Evolutionary conservation across 1,284 basidiomycete genomes (phyloP).

Genomic region (Sporisorium iseilematis-ciliati): DNA sequence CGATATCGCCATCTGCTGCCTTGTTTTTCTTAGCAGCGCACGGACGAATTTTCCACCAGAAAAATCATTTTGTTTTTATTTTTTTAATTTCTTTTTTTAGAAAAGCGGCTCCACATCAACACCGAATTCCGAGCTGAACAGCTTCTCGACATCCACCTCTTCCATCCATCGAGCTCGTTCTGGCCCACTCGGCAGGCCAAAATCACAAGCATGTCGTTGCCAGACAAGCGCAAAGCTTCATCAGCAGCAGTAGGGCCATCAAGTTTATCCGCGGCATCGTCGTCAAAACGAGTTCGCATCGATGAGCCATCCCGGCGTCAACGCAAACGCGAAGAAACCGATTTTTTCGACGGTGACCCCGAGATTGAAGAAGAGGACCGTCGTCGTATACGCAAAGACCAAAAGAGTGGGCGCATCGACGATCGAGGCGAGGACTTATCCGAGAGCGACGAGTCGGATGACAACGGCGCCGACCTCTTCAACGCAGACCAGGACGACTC

Average conservation of each 20-base stretch:
- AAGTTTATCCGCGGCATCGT: constrained; percentile 3
- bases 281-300: constrained; percentile 42
- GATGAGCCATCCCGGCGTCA: constrained; percentile 28
- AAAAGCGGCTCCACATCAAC: constrained; percentile 21
- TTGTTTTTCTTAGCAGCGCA: constrained; percentile 17
- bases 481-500: constrained; percentile 79
- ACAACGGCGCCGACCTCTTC: constrained; percentile 24
- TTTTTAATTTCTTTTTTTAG: neutral
- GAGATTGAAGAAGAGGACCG: constrained; percentile 63
- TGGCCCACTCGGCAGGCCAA: neutral
- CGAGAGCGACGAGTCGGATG: constrained; percentile 75
- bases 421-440: constrained; percentile 85
- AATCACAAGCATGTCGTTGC: constrained; percentile 25
- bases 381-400: constrained; percentile 52
- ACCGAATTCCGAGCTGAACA: constrained; percentile 28
- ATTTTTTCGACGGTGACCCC: constrained; percentile 55
- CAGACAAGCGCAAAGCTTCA: constrained; percentile 35
- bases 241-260: constrained; percentile 9
- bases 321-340: constrained; percentile 27
- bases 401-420: constrained; percentile 71
- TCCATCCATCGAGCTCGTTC: neutral
- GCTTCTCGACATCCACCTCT: constrained; percentile 3
- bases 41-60: constrained; percentile 15
- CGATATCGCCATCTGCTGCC: constrained; percentile 25
- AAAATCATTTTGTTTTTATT: neutral